Conservation (phyloP, 2,329 filamentous ascomycete species). For the Alternaria arborescens region DNA sequence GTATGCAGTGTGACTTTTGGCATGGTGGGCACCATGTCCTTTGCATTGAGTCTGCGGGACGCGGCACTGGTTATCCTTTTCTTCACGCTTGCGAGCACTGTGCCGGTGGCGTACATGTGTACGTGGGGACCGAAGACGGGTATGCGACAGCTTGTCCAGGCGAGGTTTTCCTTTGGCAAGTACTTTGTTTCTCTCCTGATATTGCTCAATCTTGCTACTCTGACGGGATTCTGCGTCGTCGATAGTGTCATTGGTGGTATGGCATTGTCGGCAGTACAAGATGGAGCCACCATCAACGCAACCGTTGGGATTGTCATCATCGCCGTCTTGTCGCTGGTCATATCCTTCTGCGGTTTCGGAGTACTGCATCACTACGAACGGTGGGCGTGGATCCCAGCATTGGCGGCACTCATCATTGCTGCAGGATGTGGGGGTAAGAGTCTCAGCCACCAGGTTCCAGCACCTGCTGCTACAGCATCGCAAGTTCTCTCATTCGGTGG, state of each 20-base stretch:
- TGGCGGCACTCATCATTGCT: conserved; percentile 64
- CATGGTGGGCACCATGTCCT: conserved; percentile 66
- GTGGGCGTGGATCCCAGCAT: conserved; percentile 65
- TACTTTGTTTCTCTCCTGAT: conserved; percentile 69
- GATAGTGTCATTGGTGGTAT: conserved; percentile 69
- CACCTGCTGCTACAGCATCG: conserved; percentile 56
- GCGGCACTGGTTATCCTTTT: conserved; percentile 69
- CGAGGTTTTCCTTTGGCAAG: conserved; percentile 65
- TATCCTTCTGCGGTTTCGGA: conserved; percentile 69
- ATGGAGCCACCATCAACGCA: conserved; percentile 56
- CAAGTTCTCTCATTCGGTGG: conserved; percentile 66
- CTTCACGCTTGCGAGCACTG: conserved; percentile 65
- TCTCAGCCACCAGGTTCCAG: conserved; percentile 59
- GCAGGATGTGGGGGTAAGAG: conserved; percentile 63
- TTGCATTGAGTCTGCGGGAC: conserved; percentile 65
- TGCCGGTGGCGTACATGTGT: conserved; percentile 65
- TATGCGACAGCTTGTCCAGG: conserved; percentile 72
- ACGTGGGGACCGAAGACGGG: conserved; percentile 69
- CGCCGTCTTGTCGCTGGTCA: conserved; percentile 63
- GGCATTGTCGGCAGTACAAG: conserved; percentile 46
- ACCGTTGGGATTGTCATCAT: conserved; percentile 70
- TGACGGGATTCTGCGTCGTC: conserved; percentile 70
- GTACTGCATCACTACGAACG: conserved; percentile 66
- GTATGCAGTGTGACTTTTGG: conserved; percentile 65
- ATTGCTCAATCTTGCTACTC: conserved; percentile 68